Evolutionary conservation across 2,329 filamentous ascomycete genomes (phyloP), one percentile per base, ranked within the genome.

Genomic region (Chaetomium sp.): DNA sequence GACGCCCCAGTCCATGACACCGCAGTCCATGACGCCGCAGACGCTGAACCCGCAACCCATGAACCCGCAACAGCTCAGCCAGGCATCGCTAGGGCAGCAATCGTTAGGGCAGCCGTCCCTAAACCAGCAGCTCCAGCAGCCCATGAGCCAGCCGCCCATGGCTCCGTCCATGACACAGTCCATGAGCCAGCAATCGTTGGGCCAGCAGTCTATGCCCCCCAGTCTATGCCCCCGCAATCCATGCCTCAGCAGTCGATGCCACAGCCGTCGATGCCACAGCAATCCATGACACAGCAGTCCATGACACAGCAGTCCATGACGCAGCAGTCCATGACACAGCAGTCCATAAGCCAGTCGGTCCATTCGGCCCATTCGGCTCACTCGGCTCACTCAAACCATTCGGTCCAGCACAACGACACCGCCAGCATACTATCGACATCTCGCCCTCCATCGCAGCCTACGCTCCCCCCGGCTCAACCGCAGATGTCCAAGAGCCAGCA

Each of bases 401-500:
- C 66, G 1, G 57, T 69, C 19, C 60, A 47, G n/a, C 60, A 62
- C 10, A 62, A 38, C 27, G 60, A 62, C 38, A 25, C 27, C 3
- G 27, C 60, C 38, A 16, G 38, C n/a, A 62, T 62, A 9, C 53
- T 62, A 2, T 79, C 80, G 12, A 21, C 21, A 8, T 8, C 78
- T 42, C 76, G 75, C 42, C 72, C 77, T 31, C 70, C 70, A 19
- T 49, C 70, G 23, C 76, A 75, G 49, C 65, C 71, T 4, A 70
- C 69, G 9, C 70, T 74, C 21, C 72, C 73, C 12, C 69, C 72
- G 2, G 67, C 71, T 21, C 69, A 68, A 59, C 65, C 70, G n/a
- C 69, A 69, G 25, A 63, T 73, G n/a, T 76, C 79, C 58, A 79
- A 80, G 70, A 75, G 76, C 27, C 78, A 78, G 54, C 75, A 77